Percentiles rank a stretch among this genome's conserved stretches.
These are phyloP conservation scores for Phytophthora rubi DNA, from an alignment of 352 stramenopile species.

Conservation along the genomic window DNA sequence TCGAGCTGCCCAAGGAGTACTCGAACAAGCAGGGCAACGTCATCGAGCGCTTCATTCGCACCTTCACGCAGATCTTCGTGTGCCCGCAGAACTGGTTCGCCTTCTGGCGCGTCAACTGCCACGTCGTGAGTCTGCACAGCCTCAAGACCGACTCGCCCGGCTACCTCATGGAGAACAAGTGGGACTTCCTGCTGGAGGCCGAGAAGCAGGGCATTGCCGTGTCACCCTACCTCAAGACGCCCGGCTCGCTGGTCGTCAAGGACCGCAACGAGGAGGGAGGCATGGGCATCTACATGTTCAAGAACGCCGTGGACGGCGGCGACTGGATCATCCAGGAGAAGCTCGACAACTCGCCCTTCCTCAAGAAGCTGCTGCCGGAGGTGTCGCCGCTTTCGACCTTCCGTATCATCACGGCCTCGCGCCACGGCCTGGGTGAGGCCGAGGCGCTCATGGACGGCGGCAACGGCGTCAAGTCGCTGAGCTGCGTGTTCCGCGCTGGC, in stretches of 20 bases:
- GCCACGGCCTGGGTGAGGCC: conserved; percentile 59
- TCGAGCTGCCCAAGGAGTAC: conserved; percentile 73
- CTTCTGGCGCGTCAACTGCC: conserved; percentile 97
- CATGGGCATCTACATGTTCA: conserved; percentile 98
- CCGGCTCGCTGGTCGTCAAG: conserved; percentile 95
- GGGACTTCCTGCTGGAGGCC: conserved; percentile 96
- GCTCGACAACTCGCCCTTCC: conserved; percentile 93
- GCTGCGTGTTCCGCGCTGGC: conserved; percentile 80
- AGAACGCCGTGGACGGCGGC: conserved; percentile 94
- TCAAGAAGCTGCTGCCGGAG: conserved; percentile 91
- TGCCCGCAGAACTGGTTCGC: conserved; percentile 97
- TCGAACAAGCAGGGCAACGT: conserved; percentile 70
- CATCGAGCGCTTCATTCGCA: conserved; percentile 91
- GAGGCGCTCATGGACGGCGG: conserved; percentile 55
- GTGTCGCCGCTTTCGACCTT: conserved; percentile 97
- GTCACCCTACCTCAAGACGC: conserved; percentile 92
- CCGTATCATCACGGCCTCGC: conserved; percentile 96
- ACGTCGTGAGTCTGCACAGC: conserved; percentile 94
- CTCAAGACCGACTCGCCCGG: conserved; percentile 91
- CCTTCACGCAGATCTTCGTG: conserved; percentile 84
- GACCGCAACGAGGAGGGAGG: conserved; percentile 98
- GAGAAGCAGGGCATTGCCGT: conserved; percentile 92
- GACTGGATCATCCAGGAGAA: conserved; percentile 98
- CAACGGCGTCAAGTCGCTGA: conserved; percentile 79
- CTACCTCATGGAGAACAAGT: conserved; percentile 99